Base-by-base conservation (phyloP, 805 yeast species). In the Debaryomyces castellii region DNA sequence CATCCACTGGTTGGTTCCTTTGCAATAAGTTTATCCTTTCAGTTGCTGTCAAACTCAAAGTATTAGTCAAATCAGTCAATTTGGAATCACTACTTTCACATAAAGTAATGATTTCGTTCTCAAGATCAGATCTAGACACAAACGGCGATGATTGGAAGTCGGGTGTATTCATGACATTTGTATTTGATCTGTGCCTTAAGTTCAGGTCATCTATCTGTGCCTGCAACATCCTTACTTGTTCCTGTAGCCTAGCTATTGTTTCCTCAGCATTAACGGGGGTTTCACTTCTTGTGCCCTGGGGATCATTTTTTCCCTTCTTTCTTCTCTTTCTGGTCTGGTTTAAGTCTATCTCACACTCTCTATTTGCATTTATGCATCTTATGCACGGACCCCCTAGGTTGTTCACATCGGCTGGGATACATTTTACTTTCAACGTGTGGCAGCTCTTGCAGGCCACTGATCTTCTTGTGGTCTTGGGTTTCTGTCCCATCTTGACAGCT, bases 381-480 rank as follows among this genome's bases (percentile, higher is more conserved):
- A 77, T 66, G 64, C 97, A 90, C 0, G 91, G 81, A 3, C 85
- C 82, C 2, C 72, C 62, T 8, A 83, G 82, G 47, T 83, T 78
- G 24, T 70, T 56, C 34, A 72, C 62, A 57, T 83, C 83, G 1
- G 84, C 71, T 0, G 96, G 94, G 6, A 85, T 81, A 64, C 97
- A 90, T 54, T 85, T 82, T 27, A 90, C 96, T 59, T 90, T 90
- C 41, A 89, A 73, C 0, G 87, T 62, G 56, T 92, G 96, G 59
- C 97, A 90, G n/a, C 80, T 71, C 51, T 77, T 80, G 60, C 88
- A 83, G 1, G 87, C 87, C n/a, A 40, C 48, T 16, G 38, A 36
- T 46, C 49, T 42, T 46, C 43, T 46, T 1, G 42, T 46, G 22
- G 43, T 33, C 27, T 44, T 44, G 17, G 39, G 33, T 11, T 38